A percentile compares a stretch with the other conserved stretches of the same genome.
Evolutionary conservation across 1,284 basidiomycete genomes (phyloP).

Genomic region (Thecaphora thlaspeos): DNA sequence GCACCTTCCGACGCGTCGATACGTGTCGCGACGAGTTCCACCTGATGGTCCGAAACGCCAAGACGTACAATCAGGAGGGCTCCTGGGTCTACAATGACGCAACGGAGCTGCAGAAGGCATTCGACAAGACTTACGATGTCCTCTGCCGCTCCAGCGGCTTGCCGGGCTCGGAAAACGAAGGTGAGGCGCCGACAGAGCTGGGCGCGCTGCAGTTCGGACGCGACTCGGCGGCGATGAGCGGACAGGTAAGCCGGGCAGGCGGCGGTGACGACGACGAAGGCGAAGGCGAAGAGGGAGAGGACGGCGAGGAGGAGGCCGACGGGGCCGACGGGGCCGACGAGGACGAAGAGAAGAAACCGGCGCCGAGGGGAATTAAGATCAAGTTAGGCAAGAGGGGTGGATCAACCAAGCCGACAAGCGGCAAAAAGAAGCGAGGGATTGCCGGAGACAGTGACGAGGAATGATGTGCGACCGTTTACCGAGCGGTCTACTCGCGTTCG

Average conservation of each 20-base stretch:
- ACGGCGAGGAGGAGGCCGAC: constrained; percentile 9
- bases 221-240: background rate
- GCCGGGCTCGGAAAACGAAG: constrained; percentile 40
- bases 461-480: too few relatives aligned
- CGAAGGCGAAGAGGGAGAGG: constrained; percentile 4
- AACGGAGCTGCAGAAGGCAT: constrained; percentile 50
- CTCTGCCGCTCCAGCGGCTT: constrained; percentile 35
- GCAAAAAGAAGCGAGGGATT: constrained; percentile 10
- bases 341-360: constrained; percentile 25
- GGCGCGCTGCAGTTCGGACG: background rate
- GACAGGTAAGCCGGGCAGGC: background rate
- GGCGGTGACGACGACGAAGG: constrained; percentile 5
- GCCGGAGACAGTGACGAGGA: background rate
- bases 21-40: constrained; percentile 76
- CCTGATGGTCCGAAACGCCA: constrained; percentile 89
- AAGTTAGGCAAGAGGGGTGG: constrained; percentile 28
- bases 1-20: constrained; percentile 73
- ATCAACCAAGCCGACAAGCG: constrained; percentile 1
- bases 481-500: too few relatives aligned
- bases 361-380: constrained; percentile 32
- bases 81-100: constrained; percentile 93
- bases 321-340: constrained; percentile 15
- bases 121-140: constrained; percentile 47
- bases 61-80: constrained; percentile 64
- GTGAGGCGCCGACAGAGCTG: constrained; percentile 5